phyloP scores from a whole-genome alignment of 1,284 basidiomycete genomes.

The Lignosus rhinocerotis region DNA sequence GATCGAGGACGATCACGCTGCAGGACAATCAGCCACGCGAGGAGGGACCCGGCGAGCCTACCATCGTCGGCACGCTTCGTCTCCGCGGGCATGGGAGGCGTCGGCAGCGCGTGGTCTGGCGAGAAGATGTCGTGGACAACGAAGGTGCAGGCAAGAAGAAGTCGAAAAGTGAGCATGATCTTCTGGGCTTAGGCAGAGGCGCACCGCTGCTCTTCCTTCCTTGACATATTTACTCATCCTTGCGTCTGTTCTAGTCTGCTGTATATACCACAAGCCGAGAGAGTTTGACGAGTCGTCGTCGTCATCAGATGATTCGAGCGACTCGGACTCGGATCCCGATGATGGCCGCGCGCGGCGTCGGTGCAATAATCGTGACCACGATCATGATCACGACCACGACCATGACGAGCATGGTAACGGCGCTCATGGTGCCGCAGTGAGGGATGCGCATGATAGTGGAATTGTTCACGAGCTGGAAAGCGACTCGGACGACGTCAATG shows the following conservation, averaged over 20 bases:
- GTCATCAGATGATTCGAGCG: constrained; percentile 51
- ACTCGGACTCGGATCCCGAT: constrained; percentile 45
- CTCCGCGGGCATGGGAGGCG: constrained; percentile 50
- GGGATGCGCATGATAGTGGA: constrained; percentile 25
- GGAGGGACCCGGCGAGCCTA: constrained; percentile 24
- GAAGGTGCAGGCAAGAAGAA: constrained; percentile 80
- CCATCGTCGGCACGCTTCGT: constrained; percentile 47
- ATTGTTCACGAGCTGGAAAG: constrained; percentile 37
- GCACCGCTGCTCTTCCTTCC: not conserved
- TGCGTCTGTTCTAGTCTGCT: constrained; percentile 64
- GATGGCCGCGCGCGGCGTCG: constrained; percentile 20
- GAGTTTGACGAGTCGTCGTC: constrained; percentile 82
- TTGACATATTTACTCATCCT: not conserved
- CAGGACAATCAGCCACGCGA: constrained; percentile 43
- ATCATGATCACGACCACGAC: constrained; percentile 27
- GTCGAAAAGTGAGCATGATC: constrained; percentile 71
- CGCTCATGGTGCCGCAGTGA: constrained; percentile 27
- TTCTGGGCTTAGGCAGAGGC: not conserved
- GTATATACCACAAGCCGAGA: constrained; percentile 83
- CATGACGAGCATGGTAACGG: constrained; percentile 24
- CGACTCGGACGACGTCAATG: constrained; percentile 45
- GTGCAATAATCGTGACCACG: constrained; percentile 22
- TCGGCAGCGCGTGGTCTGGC: constrained; percentile 68
- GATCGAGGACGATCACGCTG: constrained; percentile 58
- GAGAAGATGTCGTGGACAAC: constrained; percentile 81